Percentiles rank a stretch among this genome's conserved stretches.
phyloP scores from a whole-genome alignment of 2,329 filamentous ascomycete genomes.

The Fusarium equiseti region DNA sequence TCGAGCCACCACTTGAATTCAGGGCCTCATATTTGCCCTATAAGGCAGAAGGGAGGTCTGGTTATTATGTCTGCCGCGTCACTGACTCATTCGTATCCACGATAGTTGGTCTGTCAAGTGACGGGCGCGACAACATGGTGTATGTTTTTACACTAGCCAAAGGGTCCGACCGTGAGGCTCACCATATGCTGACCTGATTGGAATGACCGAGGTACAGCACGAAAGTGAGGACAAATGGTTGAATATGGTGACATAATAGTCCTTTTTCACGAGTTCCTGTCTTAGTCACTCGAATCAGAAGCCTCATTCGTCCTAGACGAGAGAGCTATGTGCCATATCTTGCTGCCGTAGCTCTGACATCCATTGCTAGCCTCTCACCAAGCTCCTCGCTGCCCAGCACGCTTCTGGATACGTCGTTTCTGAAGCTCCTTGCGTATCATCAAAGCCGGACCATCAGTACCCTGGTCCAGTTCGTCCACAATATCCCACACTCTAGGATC shows the following conservation, averaged over 20 bases:
- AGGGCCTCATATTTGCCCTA: background rate
- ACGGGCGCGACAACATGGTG: background rate
- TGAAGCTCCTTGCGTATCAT: slow-evolving; percentile 46
- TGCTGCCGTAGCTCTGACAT: background rate
- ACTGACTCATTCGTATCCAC: slow-evolving; percentile 18
- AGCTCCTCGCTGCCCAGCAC: slow-evolving; percentile 15
- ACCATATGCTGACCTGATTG: slow-evolving; percentile 9
- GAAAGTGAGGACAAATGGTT: background rate
- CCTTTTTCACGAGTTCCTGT: background rate
- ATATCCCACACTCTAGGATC: slow-evolving; percentile 52
- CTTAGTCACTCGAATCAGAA: background rate
- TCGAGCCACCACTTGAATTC: background rate
- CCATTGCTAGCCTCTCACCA: background rate
- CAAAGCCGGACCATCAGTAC: slow-evolving; percentile 33
- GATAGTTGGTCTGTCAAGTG: background rate
- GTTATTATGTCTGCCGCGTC: slow-evolving; percentile 12
- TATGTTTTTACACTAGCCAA: slow-evolving; percentile 8
- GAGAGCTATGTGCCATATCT: background rate
- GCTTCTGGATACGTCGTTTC: slow-evolving; percentile 41
- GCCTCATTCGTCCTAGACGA: background rate
- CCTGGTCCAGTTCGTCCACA: slow-evolving; percentile 47
- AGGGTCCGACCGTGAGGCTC: background rate
- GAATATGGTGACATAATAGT: background rate
- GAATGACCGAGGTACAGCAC: background rate
- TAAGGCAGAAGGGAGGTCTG: slow-evolving; percentile 3